A percentile compares a stretch with the other conserved stretches of the same genome.
These are phyloP conservation scores for Phoma sp. DNA, from an alignment of 2,329 filamentous ascomycete species.

Conservation along the genomic window DNA sequence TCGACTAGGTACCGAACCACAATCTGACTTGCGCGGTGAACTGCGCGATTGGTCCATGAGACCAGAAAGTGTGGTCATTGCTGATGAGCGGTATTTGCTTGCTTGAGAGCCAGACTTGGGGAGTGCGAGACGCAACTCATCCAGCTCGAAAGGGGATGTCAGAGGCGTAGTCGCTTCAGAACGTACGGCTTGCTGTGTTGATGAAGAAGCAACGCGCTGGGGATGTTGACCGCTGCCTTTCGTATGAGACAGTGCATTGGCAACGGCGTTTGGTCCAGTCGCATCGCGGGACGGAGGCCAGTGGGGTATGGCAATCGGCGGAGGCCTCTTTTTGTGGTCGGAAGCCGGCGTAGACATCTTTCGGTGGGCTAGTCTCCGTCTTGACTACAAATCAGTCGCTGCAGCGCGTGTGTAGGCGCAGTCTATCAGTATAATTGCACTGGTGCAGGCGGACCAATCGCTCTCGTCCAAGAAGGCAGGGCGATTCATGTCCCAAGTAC, in stretches of 20 bases:
- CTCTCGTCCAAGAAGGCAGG: neutral
- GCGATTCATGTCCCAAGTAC: neutral
- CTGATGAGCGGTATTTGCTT: constrained; percentile 24
- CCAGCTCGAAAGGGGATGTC: constrained; percentile 21
- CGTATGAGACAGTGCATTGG: constrained; percentile 14
- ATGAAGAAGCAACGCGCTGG: constrained; percentile 19
- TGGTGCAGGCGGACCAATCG: neutral
- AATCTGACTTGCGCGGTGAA: constrained; percentile 33
- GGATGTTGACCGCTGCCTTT: constrained; percentile 15
- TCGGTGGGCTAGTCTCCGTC: neutral
- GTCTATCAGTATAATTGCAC: neutral
- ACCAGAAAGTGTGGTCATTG: constrained; percentile 31
- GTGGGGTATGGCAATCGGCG: constrained; percentile 32
- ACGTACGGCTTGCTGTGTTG: constrained; percentile 12
- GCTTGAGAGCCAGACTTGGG: constrained; percentile 25
- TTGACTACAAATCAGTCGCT: neutral
- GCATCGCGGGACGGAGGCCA: constrained; percentile 17
- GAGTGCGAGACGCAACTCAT: constrained; percentile 8
- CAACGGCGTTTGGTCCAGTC: constrained; percentile 29
- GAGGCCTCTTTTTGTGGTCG: constrained; percentile 37
- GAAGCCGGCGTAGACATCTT: constrained; percentile 25
- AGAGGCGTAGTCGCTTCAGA: constrained; percentile 18
- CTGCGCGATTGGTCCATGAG: constrained; percentile 34
- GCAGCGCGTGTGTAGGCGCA: neutral
- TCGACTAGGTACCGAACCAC: constrained; percentile 23